These are phyloP conservation scores for Trametes sp. DNA, from an alignment of 1,284 basidiomycete species.

Conservation along the genomic window DNA sequence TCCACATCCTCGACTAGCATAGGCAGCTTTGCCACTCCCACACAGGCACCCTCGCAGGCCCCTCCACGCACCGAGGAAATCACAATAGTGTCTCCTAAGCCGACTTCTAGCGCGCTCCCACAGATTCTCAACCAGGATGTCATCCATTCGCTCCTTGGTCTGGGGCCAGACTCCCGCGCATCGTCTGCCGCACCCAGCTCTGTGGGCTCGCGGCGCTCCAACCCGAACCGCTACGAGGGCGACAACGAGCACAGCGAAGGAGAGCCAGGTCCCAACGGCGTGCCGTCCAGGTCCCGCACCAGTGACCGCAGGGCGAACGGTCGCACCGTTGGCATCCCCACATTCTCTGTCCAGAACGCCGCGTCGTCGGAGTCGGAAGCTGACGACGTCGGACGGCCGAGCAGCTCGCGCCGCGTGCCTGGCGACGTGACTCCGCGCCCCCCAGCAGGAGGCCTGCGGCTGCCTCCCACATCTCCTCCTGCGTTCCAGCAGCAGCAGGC, in stretches of 20 bases:
- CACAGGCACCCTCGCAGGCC: slow-evolving; percentile 30
- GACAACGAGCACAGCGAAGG: slow-evolving; percentile 52
- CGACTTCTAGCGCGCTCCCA: slow-evolving; percentile 52
- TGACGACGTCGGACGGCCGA: slow-evolving; percentile 18
- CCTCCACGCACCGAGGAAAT: slow-evolving; percentile 42
- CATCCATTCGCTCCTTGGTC: slow-evolving; percentile 62
- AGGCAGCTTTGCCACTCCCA: slow-evolving; percentile 6
- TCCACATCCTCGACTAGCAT: slow-evolving; percentile 34
- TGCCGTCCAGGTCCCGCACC: slow-evolving; percentile 51
- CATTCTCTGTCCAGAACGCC: slow-evolving; percentile 26
- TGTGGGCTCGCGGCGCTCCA: slow-evolving; percentile 49
- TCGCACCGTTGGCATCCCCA: slow-evolving; percentile 38
- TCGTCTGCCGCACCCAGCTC: slow-evolving; percentile 57
- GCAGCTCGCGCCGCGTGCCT: slow-evolving; percentile 36
- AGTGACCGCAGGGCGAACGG: slow-evolving; percentile 43
- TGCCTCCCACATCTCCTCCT: slow-evolving; percentile 26
- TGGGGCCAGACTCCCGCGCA: slow-evolving; percentile 53
- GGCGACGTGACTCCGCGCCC: slow-evolving; percentile 62
- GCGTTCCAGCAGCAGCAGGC: slow-evolving; percentile 24
- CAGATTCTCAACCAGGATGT: slow-evolving; percentile 72
- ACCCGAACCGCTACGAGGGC: slow-evolving; percentile 61
- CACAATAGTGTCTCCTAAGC: slow-evolving; percentile 52
- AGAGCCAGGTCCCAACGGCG: slow-evolving; percentile 46
- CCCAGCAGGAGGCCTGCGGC: slow-evolving; percentile 45
- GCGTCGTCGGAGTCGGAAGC: slow-evolving; percentile 22